Percentiles rank a stretch among this genome's conserved stretches.
Evolutionary conservation across 345 rosid species (phyloP).

Genomic region (Gossypium raimondii): DNA sequence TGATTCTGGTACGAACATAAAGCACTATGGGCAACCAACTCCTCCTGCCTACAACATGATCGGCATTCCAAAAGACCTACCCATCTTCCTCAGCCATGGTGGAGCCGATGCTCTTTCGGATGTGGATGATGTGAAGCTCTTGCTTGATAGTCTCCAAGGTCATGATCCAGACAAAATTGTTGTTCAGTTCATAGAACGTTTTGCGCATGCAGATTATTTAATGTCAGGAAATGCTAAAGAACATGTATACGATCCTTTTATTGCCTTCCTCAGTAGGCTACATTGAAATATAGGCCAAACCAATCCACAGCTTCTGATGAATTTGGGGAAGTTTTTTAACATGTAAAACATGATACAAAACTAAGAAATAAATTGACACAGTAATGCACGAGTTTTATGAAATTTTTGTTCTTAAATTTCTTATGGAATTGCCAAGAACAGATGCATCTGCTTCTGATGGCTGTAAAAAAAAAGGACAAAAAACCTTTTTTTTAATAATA

Average conservation of each 20-base stretch:
- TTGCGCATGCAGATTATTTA: slow-evolving; percentile 46
- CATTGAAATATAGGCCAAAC: too few relatives aligned
- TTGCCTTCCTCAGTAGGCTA: slow-evolving; percentile 29
- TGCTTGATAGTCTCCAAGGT: slow-evolving; percentile 34
- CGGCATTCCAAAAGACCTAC: slow-evolving; percentile 39
- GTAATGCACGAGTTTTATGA: too few relatives aligned
- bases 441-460: too few relatives aligned
- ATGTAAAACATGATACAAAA: too few relatives aligned
- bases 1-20: slow-evolving; percentile 30
- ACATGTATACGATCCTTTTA: slow-evolving; percentile 39
- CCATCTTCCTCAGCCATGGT: slow-evolving; percentile 42
- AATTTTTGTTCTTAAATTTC: too few relatives aligned
- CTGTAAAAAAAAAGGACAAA: too few relatives aligned
- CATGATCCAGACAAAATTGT: slow-evolving; percentile 36
- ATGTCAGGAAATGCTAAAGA: slow-evolving; percentile 40
- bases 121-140: slow-evolving; percentile 27
- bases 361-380: too few relatives aligned
- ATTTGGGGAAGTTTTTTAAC: too few relatives aligned
- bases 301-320: too few relatives aligned
- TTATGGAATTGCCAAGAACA: too few relatives aligned
- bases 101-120: slow-evolving; percentile 46
- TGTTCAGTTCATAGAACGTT: slow-evolving; percentile 19
- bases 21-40: slow-evolving; percentile 35
- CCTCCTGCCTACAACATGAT: slow-evolving; percentile 43
- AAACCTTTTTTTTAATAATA: too few relatives aligned